phyloP scores from a whole-genome alignment of 2,329 filamentous ascomycete genomes.

The Aspergillus fructus region DNA sequence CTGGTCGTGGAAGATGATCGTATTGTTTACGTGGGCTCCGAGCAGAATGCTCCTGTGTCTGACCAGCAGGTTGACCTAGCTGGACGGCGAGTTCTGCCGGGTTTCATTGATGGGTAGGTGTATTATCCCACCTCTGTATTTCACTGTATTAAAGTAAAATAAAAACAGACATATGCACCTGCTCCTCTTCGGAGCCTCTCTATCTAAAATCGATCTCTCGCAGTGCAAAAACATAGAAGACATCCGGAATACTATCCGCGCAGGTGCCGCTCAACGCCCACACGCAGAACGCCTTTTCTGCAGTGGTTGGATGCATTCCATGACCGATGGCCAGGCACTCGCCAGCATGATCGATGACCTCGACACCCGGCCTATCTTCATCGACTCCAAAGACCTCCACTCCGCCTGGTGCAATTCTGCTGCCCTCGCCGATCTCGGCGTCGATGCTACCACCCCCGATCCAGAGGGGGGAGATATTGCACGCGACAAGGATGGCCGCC shows the following conservation, averaged over 20 bases:
- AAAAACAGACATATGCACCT: constrained; percentile 35
- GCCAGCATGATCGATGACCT: constrained; percentile 49
- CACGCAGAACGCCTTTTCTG: constrained; percentile 45
- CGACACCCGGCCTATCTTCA: constrained; percentile 49
- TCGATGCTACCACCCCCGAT: constrained; percentile 37
- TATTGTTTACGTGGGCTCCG: constrained; percentile 41
- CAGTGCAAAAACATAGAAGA: constrained; percentile 42
- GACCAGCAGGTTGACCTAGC: constrained; percentile 33
- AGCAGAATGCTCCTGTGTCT: constrained; percentile 24
- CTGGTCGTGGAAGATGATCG: constrained; percentile 42
- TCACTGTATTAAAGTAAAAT: not conserved
- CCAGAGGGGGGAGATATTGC: constrained; percentile 49
- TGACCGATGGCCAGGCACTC: constrained; percentile 44
- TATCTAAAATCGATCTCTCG: constrained; percentile 46
- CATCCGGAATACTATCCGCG: constrained; percentile 42
- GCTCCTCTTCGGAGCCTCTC: constrained; percentile 46
- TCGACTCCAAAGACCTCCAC: constrained; percentile 51
- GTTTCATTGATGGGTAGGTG: constrained; percentile 49
- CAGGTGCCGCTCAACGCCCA: constrained; percentile 38
- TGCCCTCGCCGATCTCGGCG: constrained; percentile 46
- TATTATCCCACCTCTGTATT: too few species aligned
- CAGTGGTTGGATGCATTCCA: constrained; percentile 50
- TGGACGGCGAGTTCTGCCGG: constrained; percentile 41
- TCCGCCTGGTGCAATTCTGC: constrained; percentile 52
- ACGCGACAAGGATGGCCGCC: constrained; percentile 40